Evolutionary conservation across 352 stramenopile genomes (phyloP).

Genomic region (Phytophthora gonapodyides): DNA sequence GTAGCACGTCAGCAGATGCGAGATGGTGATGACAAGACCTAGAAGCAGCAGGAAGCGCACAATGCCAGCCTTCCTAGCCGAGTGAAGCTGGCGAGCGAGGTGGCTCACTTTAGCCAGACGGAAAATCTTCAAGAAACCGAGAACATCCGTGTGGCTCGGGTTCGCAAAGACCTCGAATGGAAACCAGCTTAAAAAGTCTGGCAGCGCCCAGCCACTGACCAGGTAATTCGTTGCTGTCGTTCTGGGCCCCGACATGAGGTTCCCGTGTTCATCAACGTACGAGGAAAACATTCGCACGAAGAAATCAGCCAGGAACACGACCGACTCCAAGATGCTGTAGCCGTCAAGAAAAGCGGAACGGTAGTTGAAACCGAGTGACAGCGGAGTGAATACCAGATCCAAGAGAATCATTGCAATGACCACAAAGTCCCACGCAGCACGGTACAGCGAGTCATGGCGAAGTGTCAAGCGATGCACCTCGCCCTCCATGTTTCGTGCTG

Average conservation of each 20-base stretch:
- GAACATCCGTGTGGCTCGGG: slow-evolving; percentile 33
- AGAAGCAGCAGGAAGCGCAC: slow-evolving; percentile 51
- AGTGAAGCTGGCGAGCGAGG: slow-evolving; percentile 48
- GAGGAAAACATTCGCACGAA: slow-evolving; percentile 52
- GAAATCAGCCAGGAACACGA: slow-evolving; percentile 52
- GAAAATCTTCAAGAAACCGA: slow-evolving; percentile 58
- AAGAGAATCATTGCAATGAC: slow-evolving; percentile 50
- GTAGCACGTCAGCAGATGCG: slow-evolving; percentile 53
- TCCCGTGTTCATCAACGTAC: slow-evolving; percentile 44
- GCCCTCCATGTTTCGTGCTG: slow-evolving; percentile 31
- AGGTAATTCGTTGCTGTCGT: slow-evolving; percentile 51
- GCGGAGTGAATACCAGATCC: slow-evolving; percentile 51
- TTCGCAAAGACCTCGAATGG: slow-evolving; percentile 49
- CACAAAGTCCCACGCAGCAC: slow-evolving; percentile 46
- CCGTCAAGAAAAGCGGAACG: slow-evolving; percentile 14
- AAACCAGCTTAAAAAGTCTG: slow-evolving; percentile 65
- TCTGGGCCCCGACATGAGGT: slow-evolving; percentile 43
- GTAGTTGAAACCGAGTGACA: slow-evolving; percentile 52
- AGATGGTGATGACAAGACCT: slow-evolving; percentile 49
- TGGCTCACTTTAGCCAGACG: slow-evolving; percentile 63
- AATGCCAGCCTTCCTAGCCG: slow-evolving; percentile 56
- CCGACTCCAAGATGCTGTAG: slow-evolving; percentile 39
- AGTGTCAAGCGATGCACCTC: slow-evolving; percentile 44
- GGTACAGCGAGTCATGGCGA: slow-evolving; percentile 43
- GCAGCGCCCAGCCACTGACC: slow-evolving; percentile 46